Evolutionary conservation across 2,329 filamentous ascomycete genomes (phyloP).

Genomic region (Chrysoporthe puriensis): DNA sequence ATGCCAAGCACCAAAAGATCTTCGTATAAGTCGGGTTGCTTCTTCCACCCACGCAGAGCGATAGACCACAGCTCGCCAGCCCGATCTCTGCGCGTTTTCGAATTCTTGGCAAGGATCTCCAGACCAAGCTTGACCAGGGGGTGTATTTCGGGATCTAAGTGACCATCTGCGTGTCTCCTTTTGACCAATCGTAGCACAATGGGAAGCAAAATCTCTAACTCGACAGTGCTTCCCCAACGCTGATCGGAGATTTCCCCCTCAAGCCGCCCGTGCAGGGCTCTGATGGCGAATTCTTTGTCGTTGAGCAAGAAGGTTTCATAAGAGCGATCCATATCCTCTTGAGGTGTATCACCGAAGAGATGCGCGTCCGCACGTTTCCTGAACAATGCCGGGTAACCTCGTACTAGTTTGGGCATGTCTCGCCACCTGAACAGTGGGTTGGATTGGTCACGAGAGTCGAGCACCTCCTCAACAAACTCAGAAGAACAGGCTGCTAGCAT

Average conservation of each 20-base stretch:
- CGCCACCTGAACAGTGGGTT: conserved; percentile 20
- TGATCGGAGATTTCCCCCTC: conserved; percentile 13
- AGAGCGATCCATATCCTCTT: not conserved
- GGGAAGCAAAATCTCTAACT: conserved; percentile 12
- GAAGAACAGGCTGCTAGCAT: conserved; percentile 19
- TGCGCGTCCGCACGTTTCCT: conserved; percentile 8
- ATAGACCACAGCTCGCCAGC: conserved; percentile 2
- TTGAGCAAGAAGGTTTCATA: not conserved
- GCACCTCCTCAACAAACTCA: conserved; percentile 10
- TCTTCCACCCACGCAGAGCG: conserved; percentile 16
- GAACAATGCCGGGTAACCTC: not conserved
- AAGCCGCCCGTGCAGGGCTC: conserved; percentile 12
- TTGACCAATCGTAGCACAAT: conserved; percentile 4
- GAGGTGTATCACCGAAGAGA: conserved; percentile 6
- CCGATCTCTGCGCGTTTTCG: not conserved
- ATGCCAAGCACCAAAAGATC: conserved; percentile 9
- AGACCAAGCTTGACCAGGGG: conserved; percentile 13
- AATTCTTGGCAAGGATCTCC: not conserved
- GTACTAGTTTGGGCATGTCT: conserved; percentile 3
- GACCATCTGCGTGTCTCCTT: not conserved
- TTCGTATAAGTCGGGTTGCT: conserved; percentile 12
- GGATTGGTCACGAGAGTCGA: conserved; percentile 8
- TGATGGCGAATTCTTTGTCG: conserved; percentile 12
- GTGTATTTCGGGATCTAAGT: not conserved
- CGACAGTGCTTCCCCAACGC: conserved; percentile 3